Percentiles rank a stretch among this genome's conserved stretches.
phyloP scores from a whole-genome alignment of 2,329 filamentous ascomycete species.

The Ilyonectria sp. region DNA sequence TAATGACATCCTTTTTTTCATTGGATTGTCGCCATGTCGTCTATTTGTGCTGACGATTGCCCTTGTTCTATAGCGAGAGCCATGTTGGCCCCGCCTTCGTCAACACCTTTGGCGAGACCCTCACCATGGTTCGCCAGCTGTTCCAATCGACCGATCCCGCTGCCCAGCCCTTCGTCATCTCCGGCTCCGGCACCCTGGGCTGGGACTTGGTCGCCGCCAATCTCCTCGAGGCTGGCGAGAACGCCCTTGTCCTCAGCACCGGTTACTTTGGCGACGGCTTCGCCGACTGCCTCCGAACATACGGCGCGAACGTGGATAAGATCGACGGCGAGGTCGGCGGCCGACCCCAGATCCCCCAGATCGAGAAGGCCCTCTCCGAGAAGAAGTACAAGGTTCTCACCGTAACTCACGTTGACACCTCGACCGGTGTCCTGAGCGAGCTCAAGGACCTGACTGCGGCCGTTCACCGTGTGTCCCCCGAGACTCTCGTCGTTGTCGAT shows the following conservation, averaged over 20 bases:
- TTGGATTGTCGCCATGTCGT: constrained; percentile 2
- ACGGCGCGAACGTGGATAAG: constrained; percentile 91
- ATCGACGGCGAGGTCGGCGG: constrained; percentile 91
- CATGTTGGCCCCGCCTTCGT: constrained; percentile 94
- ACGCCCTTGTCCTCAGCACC: constrained; percentile 93
- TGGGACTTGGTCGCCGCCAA: constrained; percentile 99
- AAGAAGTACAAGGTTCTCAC: constrained; percentile 96
- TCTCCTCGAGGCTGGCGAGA: constrained; percentile 88
- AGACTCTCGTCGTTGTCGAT: constrained; percentile 93
- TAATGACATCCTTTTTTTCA: constrained; percentile 57
- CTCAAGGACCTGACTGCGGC: constrained; percentile 87
- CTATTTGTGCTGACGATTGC: constrained; percentile 22
- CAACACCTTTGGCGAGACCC: constrained; percentile 89
- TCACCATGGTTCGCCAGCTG: constrained; percentile 90
- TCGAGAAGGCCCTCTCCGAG: constrained; percentile 89
- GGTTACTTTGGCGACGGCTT: constrained; percentile 98
- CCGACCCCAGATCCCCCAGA: constrained; percentile 86
- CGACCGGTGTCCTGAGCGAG: constrained; percentile 94
- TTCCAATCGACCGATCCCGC: constrained; percentile 89
- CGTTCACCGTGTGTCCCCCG: constrained; percentile 88
- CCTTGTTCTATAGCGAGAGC: constrained; percentile 77
- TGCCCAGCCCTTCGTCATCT: constrained; percentile 93
- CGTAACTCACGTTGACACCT: constrained; percentile 97
- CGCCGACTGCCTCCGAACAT: constrained; percentile 90
- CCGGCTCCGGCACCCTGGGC: constrained; percentile 93